Conservation (phyloP, 306 rosid species). For the Dalbergia cultrata region DNA sequence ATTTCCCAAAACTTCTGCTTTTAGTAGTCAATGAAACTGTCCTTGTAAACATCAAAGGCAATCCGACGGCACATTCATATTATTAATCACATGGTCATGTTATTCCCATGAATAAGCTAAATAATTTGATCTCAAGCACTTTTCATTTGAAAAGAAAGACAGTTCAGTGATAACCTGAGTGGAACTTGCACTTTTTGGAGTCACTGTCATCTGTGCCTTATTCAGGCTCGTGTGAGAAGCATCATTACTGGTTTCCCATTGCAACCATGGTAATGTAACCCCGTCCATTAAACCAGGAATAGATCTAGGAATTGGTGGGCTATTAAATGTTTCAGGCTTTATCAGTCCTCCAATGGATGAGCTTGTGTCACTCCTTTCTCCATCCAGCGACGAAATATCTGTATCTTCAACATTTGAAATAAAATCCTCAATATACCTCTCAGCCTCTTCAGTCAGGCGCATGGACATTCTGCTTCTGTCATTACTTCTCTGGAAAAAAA, state of each 20-base stretch:
- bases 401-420: slow-evolving; percentile 96
- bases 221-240: slow-evolving; percentile 58
- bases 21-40: slow-evolving; percentile 16
- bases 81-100: slow-evolving; percentile 30
- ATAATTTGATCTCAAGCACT: slow-evolving; percentile 27
- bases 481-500: slow-evolving; percentile 73
- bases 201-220: slow-evolving; percentile 49
- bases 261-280: slow-evolving; percentile 86
- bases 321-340: slow-evolving; percentile 58
- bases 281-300: slow-evolving; percentile 83
- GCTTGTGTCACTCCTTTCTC: slow-evolving; percentile 95
- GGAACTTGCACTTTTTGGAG: slow-evolving; percentile 59
- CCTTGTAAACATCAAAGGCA: slow-evolving; percentile 2
- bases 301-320: slow-evolving; percentile 61
- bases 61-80: background rate
- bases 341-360: slow-evolving; percentile 82
- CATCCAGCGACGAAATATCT: slow-evolving; percentile 92
- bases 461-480: slow-evolving; percentile 79
- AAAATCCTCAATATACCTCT: slow-evolving; percentile 90
- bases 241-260: slow-evolving; percentile 89
- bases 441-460: slow-evolving; percentile 90
- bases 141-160: slow-evolving; percentile 17
- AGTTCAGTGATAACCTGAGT: slow-evolving; percentile 58
- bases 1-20: background rate
- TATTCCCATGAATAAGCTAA: slow-evolving; percentile 14